Evolutionary conservation across 306 rosid genomes (phyloP), one percentile per base, ranked within the genome.

Genomic region (Hippophae tibetana): DNA sequence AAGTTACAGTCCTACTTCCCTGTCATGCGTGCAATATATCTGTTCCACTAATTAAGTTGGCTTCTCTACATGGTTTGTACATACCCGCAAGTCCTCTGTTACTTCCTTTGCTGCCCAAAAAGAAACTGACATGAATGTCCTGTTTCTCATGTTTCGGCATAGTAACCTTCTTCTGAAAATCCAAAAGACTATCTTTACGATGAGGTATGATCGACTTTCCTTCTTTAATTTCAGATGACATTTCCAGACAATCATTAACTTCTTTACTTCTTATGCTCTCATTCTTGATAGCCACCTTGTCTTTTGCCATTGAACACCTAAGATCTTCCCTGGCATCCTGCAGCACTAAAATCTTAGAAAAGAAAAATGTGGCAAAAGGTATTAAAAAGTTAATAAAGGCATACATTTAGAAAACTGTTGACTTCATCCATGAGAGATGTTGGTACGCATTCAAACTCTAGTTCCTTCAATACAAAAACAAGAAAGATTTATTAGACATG

Each of bases 151-250:
- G 84, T 65, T 87, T 81, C 53, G 79, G 68, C 31, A 83, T 77
- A 62, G 96, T 90, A 68, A 85, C 57, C 76, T 90, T 90, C 64
- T 90, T 90, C 82, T 90, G 98, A 70, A 90, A 90, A 87, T 90
- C 96, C 46, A 90, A 75, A 52, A 81, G 61, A 40, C 72, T 65
- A 67, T 82, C 86, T 63, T 69, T 66, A 41, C 56, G 79, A 60
- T 52, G 62, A 26, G 54, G 52, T 56, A 63, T 26, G 52, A 6
- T 58, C 3, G 50, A 50, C 5, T 65, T 72, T 68, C 74, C 83
- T 80, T 79, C 76, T 48, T 38, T 63, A 31, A 53, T 74, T 69
- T 58, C 62, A 49, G 81, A 68, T 49, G 58, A 46, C 14, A 42
- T 68, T 46, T 54, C 79, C 58, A 14, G 48, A 42, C 47, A 3